Evolutionary conservation across 371 early-diverging fungal species (phyloP).

Genomic region (Smittium mucronatum): DNA sequence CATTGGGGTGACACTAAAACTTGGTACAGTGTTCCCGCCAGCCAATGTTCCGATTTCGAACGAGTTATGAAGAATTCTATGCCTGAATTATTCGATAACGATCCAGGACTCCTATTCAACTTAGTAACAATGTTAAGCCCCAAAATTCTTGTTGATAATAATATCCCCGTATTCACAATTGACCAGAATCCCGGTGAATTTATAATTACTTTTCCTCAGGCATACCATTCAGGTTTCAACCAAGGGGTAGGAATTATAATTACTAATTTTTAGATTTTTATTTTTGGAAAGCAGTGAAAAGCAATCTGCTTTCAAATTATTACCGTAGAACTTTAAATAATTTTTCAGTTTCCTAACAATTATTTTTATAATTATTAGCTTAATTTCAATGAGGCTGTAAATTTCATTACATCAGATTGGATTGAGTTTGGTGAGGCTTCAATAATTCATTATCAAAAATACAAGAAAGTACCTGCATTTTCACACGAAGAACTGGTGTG

Average conservation of each 20-base stretch:
- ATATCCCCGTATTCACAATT: conserved; percentile 60
- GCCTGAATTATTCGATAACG: conserved; percentile 78
- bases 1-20: conserved; percentile 95
- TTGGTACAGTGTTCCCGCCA: conserved; percentile 92
- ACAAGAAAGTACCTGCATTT: conserved; percentile 74
- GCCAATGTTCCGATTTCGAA: conserved; percentile 70
- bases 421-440: conserved; percentile 66
- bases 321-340: too few species aligned
- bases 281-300: too few species aligned
- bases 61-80: conserved; percentile 60
- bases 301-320: too few species aligned
- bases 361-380: too few species aligned
- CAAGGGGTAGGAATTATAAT: conserved; percentile 48
- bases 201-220: conserved; percentile 87
- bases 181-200: conserved; percentile 92
- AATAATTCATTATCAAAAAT: conserved; percentile 61
- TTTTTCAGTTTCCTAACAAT: too few species aligned
- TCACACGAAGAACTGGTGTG: conserved; percentile 82
- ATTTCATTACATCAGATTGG: conserved; percentile 91
- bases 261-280: too few species aligned
- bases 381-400: conserved; percentile 93
- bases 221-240: conserved; percentile 94
- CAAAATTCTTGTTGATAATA: conserved; percentile 48
- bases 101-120: conserved; percentile 87
- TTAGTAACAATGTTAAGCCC: conserved; percentile 86